Evolutionary conservation across 768 basidiomycete genomes (phyloP).

Genomic region (Leucosporidium scottii): DNA sequence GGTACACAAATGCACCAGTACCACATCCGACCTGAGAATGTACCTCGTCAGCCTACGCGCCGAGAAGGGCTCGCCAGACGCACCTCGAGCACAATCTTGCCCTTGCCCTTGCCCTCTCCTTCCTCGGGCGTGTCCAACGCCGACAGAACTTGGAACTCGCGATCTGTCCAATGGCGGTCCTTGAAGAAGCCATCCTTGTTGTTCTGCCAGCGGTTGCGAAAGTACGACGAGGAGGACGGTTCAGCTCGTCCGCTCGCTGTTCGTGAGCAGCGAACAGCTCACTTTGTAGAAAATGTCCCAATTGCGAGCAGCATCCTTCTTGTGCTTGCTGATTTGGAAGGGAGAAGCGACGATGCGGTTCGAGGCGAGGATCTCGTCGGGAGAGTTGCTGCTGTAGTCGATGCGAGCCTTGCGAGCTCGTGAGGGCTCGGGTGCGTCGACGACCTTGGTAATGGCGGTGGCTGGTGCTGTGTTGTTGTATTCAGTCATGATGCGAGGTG

Average conservation of each 20-base stretch:
- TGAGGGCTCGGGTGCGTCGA: too few relatives aligned
- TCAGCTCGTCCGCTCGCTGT: not conserved
- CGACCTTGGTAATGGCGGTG: too few relatives aligned
- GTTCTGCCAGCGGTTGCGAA: constrained; percentile 1
- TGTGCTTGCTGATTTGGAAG: not conserved
- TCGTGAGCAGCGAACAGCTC: not conserved
- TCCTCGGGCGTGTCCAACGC: not conserved
- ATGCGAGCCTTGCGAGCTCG: constrained; percentile 16
- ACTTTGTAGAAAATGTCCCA: constrained; percentile 29
- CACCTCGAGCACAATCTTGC: constrained; percentile 23
- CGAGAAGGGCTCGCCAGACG: too few relatives aligned
- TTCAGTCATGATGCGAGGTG: too few relatives aligned
- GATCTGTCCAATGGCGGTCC: constrained; percentile 26
- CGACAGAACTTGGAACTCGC: constrained; percentile 19
- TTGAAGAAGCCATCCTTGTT: constrained; percentile 26
- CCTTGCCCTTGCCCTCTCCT: constrained; percentile 17
- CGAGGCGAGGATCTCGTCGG: constrained; percentile 16
- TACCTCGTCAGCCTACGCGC: too few relatives aligned
- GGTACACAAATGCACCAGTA: constrained; percentile 30
- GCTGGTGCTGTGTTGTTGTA: too few relatives aligned
- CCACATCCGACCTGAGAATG: constrained; percentile 21
- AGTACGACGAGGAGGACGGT: not conserved
- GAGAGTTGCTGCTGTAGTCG: not conserved
- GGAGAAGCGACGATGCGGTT: not conserved
- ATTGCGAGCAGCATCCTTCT: not conserved